Evolutionary conservation across 2,329 filamentous ascomycete species (phyloP), one percentile per base, ranked within the genome.

Genomic region (Beauveria scarabaeidicola): DNA sequence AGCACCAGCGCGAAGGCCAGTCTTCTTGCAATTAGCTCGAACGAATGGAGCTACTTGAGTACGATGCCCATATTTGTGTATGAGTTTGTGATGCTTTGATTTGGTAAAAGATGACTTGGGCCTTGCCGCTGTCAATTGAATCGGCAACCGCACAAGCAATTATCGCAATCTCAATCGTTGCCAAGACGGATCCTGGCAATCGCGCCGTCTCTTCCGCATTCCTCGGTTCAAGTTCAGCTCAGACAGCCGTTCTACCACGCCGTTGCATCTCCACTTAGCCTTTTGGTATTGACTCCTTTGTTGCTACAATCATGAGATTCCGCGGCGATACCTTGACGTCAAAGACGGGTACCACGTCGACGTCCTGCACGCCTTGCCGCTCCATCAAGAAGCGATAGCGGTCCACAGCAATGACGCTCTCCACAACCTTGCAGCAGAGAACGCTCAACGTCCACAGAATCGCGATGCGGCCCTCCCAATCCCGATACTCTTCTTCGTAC

Each of bases 401-500:
- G 21, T 72, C 70, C n/a, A 71, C 52, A 0, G 66, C 68, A 55
- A 72, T 66, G 0, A 68, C 60, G 11, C 69, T 72, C 61, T 72
- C 69, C 3, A 72, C 65, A 1, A 70, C 57, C 57, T 72, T 72
- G 54, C 69, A 69, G 60, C 70, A 72, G 0, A 72, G 52, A 13
- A 71, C 63, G 9, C 70, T 66, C 15, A 72, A 59, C 1, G 69
- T 71, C 69, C 70, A 72, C 13, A 72, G 23, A 4, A 72, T 70
- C 2, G 70, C 67, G 3, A 72, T 65, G 36, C 63, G 66, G 3
- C 68, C 64, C 41, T 68, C 64, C 27, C 61, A 65, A 1, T 51
- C 38, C 23, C 53, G 41, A 51, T 70, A 70, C 1, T 61, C 56
- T 2, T 59, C 29, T 25, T 71, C 68, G 25, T 72, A 72, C 5